Evolutionary conservation across 2,329 filamentous ascomycete species (phyloP), one percentile per base, ranked within the genome.

Genomic region (Aspergillus sp.): DNA sequence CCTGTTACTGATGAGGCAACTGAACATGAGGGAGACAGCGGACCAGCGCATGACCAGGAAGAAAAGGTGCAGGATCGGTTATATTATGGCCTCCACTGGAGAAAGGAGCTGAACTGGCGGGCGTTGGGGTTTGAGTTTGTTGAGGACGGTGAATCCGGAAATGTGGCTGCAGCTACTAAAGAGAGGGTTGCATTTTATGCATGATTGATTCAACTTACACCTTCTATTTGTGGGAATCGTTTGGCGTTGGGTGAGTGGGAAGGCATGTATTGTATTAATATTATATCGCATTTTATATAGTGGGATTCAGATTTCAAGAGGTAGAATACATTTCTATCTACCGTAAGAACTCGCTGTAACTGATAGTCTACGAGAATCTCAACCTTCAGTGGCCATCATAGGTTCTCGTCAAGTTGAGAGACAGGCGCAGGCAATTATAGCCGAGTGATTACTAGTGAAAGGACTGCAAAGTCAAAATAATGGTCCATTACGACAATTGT

Each of bases 11-110:
- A 24, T 39, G 30, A 17, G 5, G 20, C 17, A 19, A 30, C n/a
- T 4, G 51, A 46, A 8, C 12, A 37, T 7, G 51, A 53, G 4
- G 24, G 17, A n/a, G 7, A 44, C 11, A 15, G 8, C 6, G 3
- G 19, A 37, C 11, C 9, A 24, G 7, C 15, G 5, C 58, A 64
- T 20, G 54, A 56, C 37, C n/a, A 44, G 33, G 44, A 13, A 60
- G 53, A 22, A 30, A 66, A 27, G 33, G 55, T 13, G n/a, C n/a
- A 56, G 11, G 24, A 52, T 3, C 46, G 51, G 45, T 56, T 54
- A n/a, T 75, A 74, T 53, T 86, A 88, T 64, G 86, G 86, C 17
- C 73, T 88, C 40, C 86, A 86, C 73, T 88, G 85, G 85, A 80
- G 85, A 51, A 82, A 83, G 57, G 81, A 82, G 65, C 64, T 82